Evolutionary conservation across 2,329 filamentous ascomycete species (phyloP).

Genomic region (Amauroascus niger): DNA sequence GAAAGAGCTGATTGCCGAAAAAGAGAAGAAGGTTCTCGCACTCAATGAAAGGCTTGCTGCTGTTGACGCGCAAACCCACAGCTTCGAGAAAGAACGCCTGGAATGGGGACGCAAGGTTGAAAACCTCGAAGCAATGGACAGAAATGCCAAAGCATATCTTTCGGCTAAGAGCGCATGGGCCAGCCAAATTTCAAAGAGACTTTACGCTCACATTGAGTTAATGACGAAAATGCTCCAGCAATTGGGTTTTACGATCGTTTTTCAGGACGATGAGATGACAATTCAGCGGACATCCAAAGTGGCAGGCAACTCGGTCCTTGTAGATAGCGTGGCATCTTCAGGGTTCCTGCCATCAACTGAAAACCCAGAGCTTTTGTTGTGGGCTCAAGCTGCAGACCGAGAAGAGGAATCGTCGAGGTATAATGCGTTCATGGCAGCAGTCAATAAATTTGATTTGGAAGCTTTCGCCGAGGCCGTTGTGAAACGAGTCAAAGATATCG

Average conservation of each 20-base stretch:
- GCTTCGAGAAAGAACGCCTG: constrained; percentile 64
- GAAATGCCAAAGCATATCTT: constrained; percentile 44
- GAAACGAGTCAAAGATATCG: constrained; percentile 84
- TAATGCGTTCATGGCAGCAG: constrained; percentile 58
- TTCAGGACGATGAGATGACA: constrained; percentile 61
- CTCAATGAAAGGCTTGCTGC: constrained; percentile 63
- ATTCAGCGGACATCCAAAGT: constrained; percentile 62
- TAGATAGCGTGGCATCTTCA: constrained; percentile 30
- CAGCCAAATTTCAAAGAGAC: constrained; percentile 71
- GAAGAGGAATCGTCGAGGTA: constrained; percentile 62
- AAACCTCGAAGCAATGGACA: constrained; percentile 25
- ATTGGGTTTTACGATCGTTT: constrained; percentile 70
- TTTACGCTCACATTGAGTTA: constrained; percentile 76
- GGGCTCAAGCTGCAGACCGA: constrained; percentile 62
- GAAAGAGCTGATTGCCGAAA: constrained; percentile 62
- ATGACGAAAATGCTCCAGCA: constrained; percentile 75
- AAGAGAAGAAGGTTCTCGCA: constrained; percentile 59
- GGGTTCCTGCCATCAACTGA: constrained; percentile 32
- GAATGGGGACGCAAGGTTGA: constrained; percentile 54
- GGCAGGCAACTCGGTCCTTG: constrained; percentile 27
- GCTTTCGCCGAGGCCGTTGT: constrained; percentile 74
- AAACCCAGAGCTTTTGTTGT: constrained; percentile 66
- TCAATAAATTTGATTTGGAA: constrained; percentile 74
- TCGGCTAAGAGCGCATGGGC: constrained; percentile 62
- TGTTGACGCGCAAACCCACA: constrained; percentile 64